These are phyloP conservation scores for Cubamyces lactineus DNA, from an alignment of 768 basidiomycete species.

Conservation along the genomic window DNA sequence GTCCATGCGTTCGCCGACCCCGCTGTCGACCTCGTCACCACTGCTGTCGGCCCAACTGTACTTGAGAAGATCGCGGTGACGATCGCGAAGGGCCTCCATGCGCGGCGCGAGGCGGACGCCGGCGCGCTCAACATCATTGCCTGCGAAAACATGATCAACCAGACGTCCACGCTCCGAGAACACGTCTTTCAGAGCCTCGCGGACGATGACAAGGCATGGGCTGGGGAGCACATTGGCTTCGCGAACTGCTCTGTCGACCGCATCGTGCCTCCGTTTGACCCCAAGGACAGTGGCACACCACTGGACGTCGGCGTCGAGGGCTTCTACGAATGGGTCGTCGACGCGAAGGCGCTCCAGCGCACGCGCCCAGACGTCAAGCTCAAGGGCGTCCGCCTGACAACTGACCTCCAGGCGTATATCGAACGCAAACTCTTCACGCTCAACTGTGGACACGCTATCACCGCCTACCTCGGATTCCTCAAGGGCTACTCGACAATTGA, in stretches of 20 bases:
- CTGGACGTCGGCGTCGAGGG: conserved; percentile 46
- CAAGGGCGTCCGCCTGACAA: conserved; percentile 37
- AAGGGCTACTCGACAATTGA: conserved; percentile 37
- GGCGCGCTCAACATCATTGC: conserved; percentile 41
- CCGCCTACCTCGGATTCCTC: conserved; percentile 44
- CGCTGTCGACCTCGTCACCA: conserved; percentile 38
- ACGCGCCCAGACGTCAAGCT: conserved; percentile 32
- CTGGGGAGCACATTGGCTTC: conserved; percentile 40
- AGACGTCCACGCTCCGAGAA: conserved; percentile 37
- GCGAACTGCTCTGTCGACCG: conserved; percentile 48
- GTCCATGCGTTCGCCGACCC: conserved; percentile 29
- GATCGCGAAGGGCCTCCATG: conserved; percentile 39
- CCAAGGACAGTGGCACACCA: conserved; percentile 22
- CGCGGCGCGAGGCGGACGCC: conserved; percentile 30
- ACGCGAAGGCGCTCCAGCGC: conserved; percentile 34
- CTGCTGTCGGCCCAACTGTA: conserved; percentile 41
- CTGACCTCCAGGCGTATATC: conserved; percentile 40
- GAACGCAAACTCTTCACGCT: conserved; percentile 49
- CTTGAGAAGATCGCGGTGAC: conserved; percentile 40
- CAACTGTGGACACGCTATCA: conserved; percentile 45
- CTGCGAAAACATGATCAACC: conserved; percentile 45
- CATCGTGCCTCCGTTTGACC: conserved; percentile 37
- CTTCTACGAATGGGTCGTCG: conserved; percentile 47
- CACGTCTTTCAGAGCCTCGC: conserved; percentile 36
- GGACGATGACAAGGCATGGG: conserved; percentile 35